Evolutionary conservation across 306 rosid species (phyloP).

Genomic region (Gastrolobium bilobum): DNA sequence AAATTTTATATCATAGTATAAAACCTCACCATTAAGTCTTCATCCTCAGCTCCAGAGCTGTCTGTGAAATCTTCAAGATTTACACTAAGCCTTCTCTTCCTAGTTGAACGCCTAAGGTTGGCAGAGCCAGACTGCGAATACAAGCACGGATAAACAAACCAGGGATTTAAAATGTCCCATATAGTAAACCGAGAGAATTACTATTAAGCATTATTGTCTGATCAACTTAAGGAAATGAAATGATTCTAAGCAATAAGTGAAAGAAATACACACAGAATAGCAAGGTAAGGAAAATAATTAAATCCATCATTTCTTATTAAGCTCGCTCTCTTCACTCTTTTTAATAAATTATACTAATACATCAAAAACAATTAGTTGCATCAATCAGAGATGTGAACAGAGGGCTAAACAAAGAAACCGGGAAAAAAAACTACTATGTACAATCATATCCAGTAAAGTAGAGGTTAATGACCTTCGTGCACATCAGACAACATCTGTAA

Average conservation of each 20-base stretch:
- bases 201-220: neutral
- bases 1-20: slow-evolving; percentile 33
- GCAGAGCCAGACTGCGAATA: slow-evolving; percentile 59
- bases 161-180: slow-evolving; percentile 44
- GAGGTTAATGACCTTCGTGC: slow-evolving; percentile 21
- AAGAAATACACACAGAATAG: slow-evolving; percentile 26
- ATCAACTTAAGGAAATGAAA: slow-evolving; percentile 28
- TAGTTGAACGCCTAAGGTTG: slow-evolving; percentile 82
- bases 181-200: slow-evolving; percentile 33
- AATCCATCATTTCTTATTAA: neutral
- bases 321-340: slow-evolving; percentile 3
- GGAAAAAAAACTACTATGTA: neutral
- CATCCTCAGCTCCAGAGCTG: slow-evolving; percentile 77
- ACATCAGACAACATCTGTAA: slow-evolving; percentile 36
- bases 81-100: slow-evolving; percentile 69
- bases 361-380: slow-evolving; percentile 30
- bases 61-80: slow-evolving; percentile 63
- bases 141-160: slow-evolving; percentile 38
- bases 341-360: slow-evolving; percentile 6
- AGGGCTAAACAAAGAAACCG: slow-evolving; percentile 27
- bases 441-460: slow-evolving; percentile 34
- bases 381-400: neutral
- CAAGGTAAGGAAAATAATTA: slow-evolving; percentile 30
- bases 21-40: slow-evolving; percentile 79
- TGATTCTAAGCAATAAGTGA: slow-evolving; percentile 14